A percentile compares a stretch with the other conserved stretches of the same genome.
Evolutionary conservation across 768 basidiomycete genomes (phyloP).

Genomic region (Scleroderma bovista): DNA sequence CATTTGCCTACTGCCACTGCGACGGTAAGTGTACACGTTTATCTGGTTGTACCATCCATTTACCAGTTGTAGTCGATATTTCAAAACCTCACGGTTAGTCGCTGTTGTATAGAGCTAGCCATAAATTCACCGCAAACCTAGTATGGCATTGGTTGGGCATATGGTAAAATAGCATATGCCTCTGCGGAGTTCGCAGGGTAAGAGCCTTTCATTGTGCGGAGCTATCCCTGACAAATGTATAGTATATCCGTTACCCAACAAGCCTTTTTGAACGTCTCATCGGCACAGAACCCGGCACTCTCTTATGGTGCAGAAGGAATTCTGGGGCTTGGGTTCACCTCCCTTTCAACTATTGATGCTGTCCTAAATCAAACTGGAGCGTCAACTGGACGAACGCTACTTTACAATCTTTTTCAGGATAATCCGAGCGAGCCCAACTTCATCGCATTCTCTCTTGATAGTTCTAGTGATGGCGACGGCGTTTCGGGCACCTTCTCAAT

Average conservation of each 20-base stretch:
- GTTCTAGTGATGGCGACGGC: slow-evolving; percentile 48
- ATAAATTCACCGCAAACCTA: slow-evolving; percentile 19
- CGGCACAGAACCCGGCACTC: slow-evolving; percentile 67
- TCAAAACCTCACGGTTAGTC: slow-evolving; percentile 58
- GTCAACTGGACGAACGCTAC: slow-evolving; percentile 58
- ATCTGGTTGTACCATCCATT: not conserved
- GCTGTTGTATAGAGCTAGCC: not conserved
- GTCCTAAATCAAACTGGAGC: slow-evolving; percentile 52
- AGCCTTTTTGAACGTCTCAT: slow-evolving; percentile 61
- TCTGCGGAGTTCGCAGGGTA: slow-evolving; percentile 68
- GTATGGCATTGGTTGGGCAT: slow-evolving; percentile 83
- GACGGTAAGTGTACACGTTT: slow-evolving; percentile 37
- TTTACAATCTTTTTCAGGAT: slow-evolving; percentile 70
- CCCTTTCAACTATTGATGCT: slow-evolving; percentile 67
- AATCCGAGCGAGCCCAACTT: slow-evolving; percentile 73
- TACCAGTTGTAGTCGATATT: slow-evolving; percentile 32
- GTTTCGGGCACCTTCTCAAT: slow-evolving; percentile 68
- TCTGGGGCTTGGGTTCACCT: slow-evolving; percentile 71
- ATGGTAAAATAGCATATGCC: slow-evolving; percentile 58
- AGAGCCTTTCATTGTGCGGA: not conserved
- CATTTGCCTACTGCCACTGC: slow-evolving; percentile 44
- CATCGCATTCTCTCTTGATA: slow-evolving; percentile 70
- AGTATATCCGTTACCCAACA: slow-evolving; percentile 65
- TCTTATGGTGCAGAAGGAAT: slow-evolving; percentile 69
- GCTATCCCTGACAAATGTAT: slow-evolving; percentile 6